phyloP scores from a whole-genome alignment of 2,329 filamentous ascomycete genomes.

The Paecilomyces formosus region DNA sequence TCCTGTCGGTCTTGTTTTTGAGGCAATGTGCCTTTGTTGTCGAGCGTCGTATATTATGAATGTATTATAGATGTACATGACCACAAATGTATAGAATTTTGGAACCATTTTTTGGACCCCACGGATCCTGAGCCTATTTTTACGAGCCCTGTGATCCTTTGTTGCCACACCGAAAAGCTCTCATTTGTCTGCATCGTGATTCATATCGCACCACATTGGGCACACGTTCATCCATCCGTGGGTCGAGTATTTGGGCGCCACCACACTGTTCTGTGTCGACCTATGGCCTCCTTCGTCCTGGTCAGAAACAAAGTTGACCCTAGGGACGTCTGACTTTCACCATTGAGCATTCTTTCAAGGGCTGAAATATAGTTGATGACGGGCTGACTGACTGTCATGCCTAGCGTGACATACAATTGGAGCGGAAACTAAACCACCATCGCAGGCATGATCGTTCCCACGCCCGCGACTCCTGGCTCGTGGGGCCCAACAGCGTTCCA shows the following conservation, averaged over 20 bases:
- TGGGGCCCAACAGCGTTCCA: neutral
- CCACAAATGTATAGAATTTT: neutral
- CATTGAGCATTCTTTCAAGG: neutral
- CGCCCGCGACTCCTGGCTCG: neutral
- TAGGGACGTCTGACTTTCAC: neutral
- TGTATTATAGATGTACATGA: neutral
- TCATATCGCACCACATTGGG: neutral
- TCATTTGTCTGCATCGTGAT: neutral
- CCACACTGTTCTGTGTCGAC: too few relatives aligned
- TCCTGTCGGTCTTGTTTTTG: neutral
- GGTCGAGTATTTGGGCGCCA: neutral
- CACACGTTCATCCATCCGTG: neutral
- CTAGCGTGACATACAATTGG: neutral
- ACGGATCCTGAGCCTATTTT: neutral
- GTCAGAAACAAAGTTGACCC: neutral
- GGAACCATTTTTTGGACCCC: neutral
- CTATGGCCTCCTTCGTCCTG: too few relatives aligned
- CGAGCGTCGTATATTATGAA: neutral
- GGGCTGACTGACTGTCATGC: neutral
- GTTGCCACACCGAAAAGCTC: neutral
- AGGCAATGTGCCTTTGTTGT: neutral
- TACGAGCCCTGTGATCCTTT: neutral
- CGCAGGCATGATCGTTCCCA: neutral
- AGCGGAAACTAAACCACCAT: neutral
- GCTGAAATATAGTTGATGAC: neutral